Evolutionary conservation across 1,284 basidiomycete genomes (phyloP).

Genomic region (Laetiporus sulphureus): DNA sequence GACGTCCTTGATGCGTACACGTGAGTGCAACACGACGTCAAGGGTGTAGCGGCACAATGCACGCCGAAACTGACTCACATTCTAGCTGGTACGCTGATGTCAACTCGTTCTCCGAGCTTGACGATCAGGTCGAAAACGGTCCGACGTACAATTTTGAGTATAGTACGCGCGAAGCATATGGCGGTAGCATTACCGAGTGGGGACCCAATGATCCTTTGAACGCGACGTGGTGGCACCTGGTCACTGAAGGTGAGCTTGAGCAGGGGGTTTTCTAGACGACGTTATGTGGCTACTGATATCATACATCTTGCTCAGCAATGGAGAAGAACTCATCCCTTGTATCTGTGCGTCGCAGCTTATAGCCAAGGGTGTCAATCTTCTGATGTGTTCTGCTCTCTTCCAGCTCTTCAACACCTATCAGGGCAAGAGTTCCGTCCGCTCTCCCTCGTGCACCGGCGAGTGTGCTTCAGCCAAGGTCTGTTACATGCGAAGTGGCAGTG

Average conservation of each 20-base stretch:
- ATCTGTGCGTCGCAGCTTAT: slow-evolving; percentile 41
- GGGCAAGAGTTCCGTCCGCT: slow-evolving; percentile 58
- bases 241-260: slow-evolving; percentile 58
- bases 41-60: slow-evolving; percentile 4
- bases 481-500: slow-evolving; percentile 72
- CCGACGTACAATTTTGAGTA: slow-evolving; percentile 70
- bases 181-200: slow-evolving; percentile 59
- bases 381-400: too few species aligned
- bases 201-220: slow-evolving; percentile 64
- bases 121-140: slow-evolving; percentile 47
- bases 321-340: slow-evolving; percentile 50
- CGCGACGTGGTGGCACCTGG: slow-evolving; percentile 78
- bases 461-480: slow-evolving; percentile 70
- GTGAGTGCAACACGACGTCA: slow-evolving; percentile 31
- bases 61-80: neutral
- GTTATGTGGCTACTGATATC: neutral
- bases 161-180: slow-evolving; percentile 64
- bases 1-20: slow-evolving; percentile 71
- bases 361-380: too few species aligned
- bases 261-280: neutral
- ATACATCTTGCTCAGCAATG: slow-evolving; percentile 43
- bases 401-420: slow-evolving; percentile 67
- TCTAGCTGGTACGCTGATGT: slow-evolving; percentile 61
- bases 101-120: slow-evolving; percentile 46
- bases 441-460: slow-evolving; percentile 48